Evolutionary conservation across 441 rosid genomes (phyloP).

Genomic region (Kokia cookei): DNA sequence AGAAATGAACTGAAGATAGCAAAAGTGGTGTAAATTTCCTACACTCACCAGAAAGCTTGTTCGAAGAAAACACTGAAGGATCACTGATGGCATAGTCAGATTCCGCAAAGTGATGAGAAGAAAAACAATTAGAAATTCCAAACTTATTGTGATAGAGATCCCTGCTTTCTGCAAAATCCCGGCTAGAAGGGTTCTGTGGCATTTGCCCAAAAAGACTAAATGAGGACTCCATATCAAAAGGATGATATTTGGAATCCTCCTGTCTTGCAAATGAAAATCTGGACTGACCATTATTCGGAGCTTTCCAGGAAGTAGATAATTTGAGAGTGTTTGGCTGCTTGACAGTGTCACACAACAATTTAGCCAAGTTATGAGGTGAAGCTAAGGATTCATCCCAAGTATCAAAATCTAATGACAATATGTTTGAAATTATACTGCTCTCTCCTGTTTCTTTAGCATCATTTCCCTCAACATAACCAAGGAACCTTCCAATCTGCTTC

Average conservation of each 20-base stretch:
- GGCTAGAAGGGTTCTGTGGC: constrained; percentile 30
- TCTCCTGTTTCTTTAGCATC: constrained; percentile 44
- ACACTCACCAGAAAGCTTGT: constrained; percentile 54
- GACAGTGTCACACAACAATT: constrained; percentile 54
- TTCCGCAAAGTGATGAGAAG: constrained; percentile 43
- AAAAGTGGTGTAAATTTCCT: not conserved
- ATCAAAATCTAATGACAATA: constrained; percentile 77
- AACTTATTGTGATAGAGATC: constrained; percentile 34
- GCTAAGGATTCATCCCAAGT: constrained; percentile 71
- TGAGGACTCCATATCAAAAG: constrained; percentile 29
- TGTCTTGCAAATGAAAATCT: constrained; percentile 93
- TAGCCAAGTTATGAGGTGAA: constrained; percentile 61
- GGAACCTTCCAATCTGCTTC: constrained; percentile 26
- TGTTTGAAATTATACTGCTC: constrained; percentile 65
- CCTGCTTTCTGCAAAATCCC: constrained; percentile 40
- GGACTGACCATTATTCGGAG: constrained; percentile 64
- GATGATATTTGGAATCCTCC: constrained; percentile 49
- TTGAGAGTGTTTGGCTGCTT: constrained; percentile 41
- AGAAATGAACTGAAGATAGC: not conserved
- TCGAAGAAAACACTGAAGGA: constrained; percentile 44
- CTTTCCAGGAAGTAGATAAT: constrained; percentile 49
- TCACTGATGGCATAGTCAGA: constrained; percentile 28
- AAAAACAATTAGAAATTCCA: constrained; percentile 47
- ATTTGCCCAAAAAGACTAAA: constrained; percentile 35
- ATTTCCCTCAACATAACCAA: constrained; percentile 22